These are phyloP conservation scores for Aspergillus saccharolyticus DNA, from an alignment of 495 filamentous ascomycete genomes.

Conservation along the genomic window DNA sequence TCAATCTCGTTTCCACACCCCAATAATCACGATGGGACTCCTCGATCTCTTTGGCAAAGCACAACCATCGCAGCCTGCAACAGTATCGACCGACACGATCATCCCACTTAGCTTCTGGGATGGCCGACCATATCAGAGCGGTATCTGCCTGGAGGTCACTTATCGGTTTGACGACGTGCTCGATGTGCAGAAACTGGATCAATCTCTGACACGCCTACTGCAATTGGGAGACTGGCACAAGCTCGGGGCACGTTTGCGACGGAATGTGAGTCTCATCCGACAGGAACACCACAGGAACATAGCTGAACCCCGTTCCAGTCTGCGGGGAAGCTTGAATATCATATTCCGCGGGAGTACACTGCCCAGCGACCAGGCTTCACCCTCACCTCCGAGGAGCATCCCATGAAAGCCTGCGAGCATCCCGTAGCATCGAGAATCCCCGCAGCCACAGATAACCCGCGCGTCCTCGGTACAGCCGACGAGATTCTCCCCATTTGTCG, in stretches of 20 bases:
- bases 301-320: constrained; percentile 15
- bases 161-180: constrained; percentile 46
- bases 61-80: constrained; percentile 1
- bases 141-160: constrained; percentile 8
- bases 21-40: neutral
- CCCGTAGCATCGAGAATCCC: constrained; percentile 29
- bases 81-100: constrained; percentile 11
- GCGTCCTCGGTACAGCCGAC: constrained; percentile 20
- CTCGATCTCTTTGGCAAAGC: neutral
- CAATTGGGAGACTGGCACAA: constrained; percentile 8
- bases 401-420: constrained; percentile 24
- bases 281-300: neutral
- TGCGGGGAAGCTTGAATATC: constrained; percentile 35
- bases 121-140: constrained; percentile 11
- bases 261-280: neutral
- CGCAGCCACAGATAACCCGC: constrained; percentile 7
- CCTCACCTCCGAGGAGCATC: constrained; percentile 26
- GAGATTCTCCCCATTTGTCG: constrained; percentile 20
- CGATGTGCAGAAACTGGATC: constrained; percentile 35
- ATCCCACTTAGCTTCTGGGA: constrained; percentile 10
- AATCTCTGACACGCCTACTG: constrained; percentile 22
- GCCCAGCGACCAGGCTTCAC: constrained; percentile 26
- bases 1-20: neutral
- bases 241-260: neutral
- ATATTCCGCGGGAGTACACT: constrained; percentile 36